phyloP scores from a whole-genome alignment of 1,284 basidiomycete genomes.

The Tausonia pullulans region DNA sequence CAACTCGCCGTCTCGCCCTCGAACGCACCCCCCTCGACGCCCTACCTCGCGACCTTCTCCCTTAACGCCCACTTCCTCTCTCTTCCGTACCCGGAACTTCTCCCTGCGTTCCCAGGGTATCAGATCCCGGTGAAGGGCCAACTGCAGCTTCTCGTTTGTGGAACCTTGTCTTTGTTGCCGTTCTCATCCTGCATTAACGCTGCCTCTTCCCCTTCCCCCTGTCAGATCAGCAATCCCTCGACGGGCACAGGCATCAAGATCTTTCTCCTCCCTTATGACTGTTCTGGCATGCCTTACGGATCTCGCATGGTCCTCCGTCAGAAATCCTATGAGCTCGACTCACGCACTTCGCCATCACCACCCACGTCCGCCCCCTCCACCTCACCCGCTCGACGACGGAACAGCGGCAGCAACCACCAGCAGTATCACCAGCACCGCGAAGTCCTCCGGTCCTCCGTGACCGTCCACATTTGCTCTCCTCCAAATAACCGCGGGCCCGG shows the following conservation, averaged over 20 bases:
- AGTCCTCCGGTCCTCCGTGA: neutral
- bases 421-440: neutral
- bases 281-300: slow-evolving; percentile 28
- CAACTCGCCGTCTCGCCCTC: neutral
- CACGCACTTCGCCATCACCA: neutral
- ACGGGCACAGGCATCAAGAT: slow-evolving; percentile 32
- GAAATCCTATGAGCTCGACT: slow-evolving; percentile 23
- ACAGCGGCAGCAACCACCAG: neutral
- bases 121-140: slow-evolving; percentile 31
- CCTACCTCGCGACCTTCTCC: slow-evolving; percentile 5
- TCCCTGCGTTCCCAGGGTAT: slow-evolving; percentile 31
- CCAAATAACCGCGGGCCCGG: neutral
- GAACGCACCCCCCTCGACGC: slow-evolving; percentile 2
- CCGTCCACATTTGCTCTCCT: neutral
- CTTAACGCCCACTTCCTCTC: slow-evolving; percentile 2
- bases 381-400: neutral
- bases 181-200: no score
- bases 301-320: slow-evolving; percentile 26
- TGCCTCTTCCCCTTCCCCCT: no score
- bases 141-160: slow-evolving; percentile 27
- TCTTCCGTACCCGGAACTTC: slow-evolving; percentile 10
- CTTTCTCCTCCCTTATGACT: slow-evolving; percentile 34
- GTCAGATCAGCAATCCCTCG: slow-evolving; percentile 27
- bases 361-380: neutral
- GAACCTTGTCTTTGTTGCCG: no score